Percentiles rank a stretch among this genome's conserved stretches.
Evolutionary conservation across 2,329 filamentous ascomycete genomes (phyloP).

Genomic region (Penicillium sp.): DNA sequence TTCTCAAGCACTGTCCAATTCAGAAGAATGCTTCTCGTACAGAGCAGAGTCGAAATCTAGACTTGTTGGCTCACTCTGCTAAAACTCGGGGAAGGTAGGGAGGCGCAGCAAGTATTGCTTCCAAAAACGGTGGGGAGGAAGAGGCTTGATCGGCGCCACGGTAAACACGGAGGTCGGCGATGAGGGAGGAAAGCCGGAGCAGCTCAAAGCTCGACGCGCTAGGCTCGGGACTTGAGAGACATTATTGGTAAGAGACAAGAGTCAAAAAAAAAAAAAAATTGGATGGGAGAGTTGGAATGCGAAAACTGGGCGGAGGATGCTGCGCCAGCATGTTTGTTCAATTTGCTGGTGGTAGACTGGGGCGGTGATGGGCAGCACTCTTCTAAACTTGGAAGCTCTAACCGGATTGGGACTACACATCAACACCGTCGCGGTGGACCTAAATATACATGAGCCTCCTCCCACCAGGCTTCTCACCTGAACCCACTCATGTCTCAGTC

Average conservation of each 20-base stretch:
- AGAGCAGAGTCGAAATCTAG: slow-evolving; percentile 11
- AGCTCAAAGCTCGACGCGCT: slow-evolving; percentile 16
- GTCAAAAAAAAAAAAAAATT: slow-evolving; percentile 17
- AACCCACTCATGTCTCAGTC: slow-evolving; percentile 8
- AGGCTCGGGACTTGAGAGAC: slow-evolving; percentile 6
- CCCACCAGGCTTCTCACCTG: background rate
- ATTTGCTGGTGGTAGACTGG: slow-evolving; percentile 21
- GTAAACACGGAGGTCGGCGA: slow-evolving; percentile 22
- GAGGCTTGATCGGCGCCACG: slow-evolving; percentile 17
- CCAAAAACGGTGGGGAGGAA: slow-evolving; percentile 24
- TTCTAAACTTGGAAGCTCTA: slow-evolving; percentile 31
- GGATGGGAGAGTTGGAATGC: slow-evolving; percentile 20
- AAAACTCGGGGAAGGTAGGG: slow-evolving; percentile 24
- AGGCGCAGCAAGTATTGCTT: slow-evolving; percentile 24
- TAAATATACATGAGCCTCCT: slow-evolving; percentile 12
- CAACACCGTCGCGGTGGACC: background rate
- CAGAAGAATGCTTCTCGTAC: background rate
- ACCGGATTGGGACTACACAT: background rate
- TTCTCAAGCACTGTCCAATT: background rate
- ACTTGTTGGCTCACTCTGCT: slow-evolving; percentile 23
- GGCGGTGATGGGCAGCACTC: slow-evolving; percentile 15
- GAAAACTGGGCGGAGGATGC: slow-evolving; percentile 18
- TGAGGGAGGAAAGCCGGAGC: slow-evolving; percentile 10
- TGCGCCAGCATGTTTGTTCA: slow-evolving; percentile 27
- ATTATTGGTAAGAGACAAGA: slow-evolving; percentile 13